phyloP scores from a whole-genome alignment of 257 asterid species.

The Cordia subcordata region DNA sequence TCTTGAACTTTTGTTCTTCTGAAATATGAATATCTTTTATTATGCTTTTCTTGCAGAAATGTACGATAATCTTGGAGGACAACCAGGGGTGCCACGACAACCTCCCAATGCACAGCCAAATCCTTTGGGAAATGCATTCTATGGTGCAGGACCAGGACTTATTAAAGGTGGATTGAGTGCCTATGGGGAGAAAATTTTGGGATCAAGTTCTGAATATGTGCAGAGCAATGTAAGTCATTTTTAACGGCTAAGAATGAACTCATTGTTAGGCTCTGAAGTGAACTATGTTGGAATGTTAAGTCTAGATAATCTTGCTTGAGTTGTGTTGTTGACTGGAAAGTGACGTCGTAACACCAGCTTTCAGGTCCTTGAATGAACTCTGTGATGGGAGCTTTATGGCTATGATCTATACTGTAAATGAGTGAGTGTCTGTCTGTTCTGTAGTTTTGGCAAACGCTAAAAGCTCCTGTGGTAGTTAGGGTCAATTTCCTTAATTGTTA shows the following conservation, averaged over 20 bases:
- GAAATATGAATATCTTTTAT: too few relatives aligned
- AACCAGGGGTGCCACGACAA: constrained; percentile 23
- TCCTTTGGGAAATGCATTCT: constrained; percentile 31
- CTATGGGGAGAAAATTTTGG: constrained; percentile 29
- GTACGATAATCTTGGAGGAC: constrained; percentile 31
- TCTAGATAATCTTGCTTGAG: too few relatives aligned
- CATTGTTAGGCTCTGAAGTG: neutral
- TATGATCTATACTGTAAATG: too few relatives aligned
- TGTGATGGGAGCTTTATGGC: too few relatives aligned
- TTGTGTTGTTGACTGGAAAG: neutral
- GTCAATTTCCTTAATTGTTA: too few relatives aligned
- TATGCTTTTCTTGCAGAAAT: constrained; percentile 14
- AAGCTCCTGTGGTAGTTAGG: too few relatives aligned
- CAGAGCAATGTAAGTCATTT: constrained; percentile 31
- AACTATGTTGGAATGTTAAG: too few relatives aligned
- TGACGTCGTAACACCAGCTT: too few relatives aligned
- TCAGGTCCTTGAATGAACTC: too few relatives aligned
- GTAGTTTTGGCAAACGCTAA: too few relatives aligned
- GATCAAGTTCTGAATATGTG: constrained; percentile 34
- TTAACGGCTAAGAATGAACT: neutral
- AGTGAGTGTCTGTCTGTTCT: too few relatives aligned
- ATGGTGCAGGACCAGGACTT: constrained; percentile 34
- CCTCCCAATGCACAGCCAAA: constrained; percentile 18
- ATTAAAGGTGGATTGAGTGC: constrained; percentile 37
- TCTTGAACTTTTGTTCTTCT: too few relatives aligned